A percentile compares a stretch with the other conserved stretches of the same genome.
Evolutionary conservation across 1,284 basidiomycete genomes (phyloP).

Genomic region (Cystobasidium sp.): DNA sequence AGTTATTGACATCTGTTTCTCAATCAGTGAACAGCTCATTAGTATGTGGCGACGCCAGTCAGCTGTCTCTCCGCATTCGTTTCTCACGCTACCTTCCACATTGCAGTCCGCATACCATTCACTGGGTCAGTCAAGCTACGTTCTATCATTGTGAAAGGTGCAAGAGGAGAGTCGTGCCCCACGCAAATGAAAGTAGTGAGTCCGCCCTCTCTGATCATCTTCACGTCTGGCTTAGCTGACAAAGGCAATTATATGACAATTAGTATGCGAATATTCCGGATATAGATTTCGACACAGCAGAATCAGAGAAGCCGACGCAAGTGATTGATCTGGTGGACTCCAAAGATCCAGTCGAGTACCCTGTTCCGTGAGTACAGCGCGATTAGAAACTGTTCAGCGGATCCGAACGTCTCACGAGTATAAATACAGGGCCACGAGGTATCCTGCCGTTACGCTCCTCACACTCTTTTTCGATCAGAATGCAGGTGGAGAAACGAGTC

Average conservation of each 20-base stretch:
- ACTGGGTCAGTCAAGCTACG: constrained; percentile 53
- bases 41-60: constrained; percentile 3
- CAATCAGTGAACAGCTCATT: constrained; percentile 33
- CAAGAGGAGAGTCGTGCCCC: constrained; percentile 40
- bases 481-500: constrained; percentile 51
- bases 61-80: constrained; percentile 1
- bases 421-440: constrained; percentile 48
- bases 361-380: constrained; percentile 47
- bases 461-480: constrained; percentile 54
- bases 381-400: neutral
- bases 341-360: constrained; percentile 49
- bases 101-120: constrained; percentile 51
- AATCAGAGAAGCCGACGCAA: constrained; percentile 49
- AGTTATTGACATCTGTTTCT: neutral
- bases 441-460: constrained; percentile 48
- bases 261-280: constrained; percentile 45
- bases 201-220: neutral
- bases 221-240: neutral
- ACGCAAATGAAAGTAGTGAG: constrained; percentile 43
- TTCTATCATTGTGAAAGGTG: constrained; percentile 51
- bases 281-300: constrained; percentile 53
- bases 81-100: constrained; percentile 44
- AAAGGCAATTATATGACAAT: neutral
- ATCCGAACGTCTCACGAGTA: neutral
- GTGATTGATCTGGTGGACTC: constrained; percentile 50